Base-by-base conservation (phyloP, 306 rosid species). In the Hippophae tibetana region DNA sequence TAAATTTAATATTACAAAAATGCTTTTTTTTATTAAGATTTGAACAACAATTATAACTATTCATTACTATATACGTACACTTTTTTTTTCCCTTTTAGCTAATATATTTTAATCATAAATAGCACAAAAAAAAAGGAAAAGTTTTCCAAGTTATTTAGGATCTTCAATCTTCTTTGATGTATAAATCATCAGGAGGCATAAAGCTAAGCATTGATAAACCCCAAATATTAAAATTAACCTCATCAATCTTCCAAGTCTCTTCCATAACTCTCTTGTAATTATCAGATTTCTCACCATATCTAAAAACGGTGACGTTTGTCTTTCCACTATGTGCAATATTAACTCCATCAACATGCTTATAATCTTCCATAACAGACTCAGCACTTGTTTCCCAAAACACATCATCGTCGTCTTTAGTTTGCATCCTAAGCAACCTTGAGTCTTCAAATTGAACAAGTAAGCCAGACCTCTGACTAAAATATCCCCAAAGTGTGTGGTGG, bases 381-480 rank as follows among this genome's bases (percentile, higher is more conserved):
- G 84, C 40, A 72, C 95, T 92, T n/a, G 96, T 87, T 68, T 92
- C 95, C 98, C 98, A 87, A 60, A 92, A 92, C 9, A 92, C 89
- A 18, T 87, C 93, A 40, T 82, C 82, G 66, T 77, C 86, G 3
- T 65, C 79, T 57, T 74, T 76, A 59, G 85, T 87, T 46, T 71
- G 77, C 85, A 85, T 78, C 47, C 95, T 69, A 0, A 87, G 80
- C 12, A 92, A 71, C 73, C 95, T 78, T 0, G 98, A 87, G 60
- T 92, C 98, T 69, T 87, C 95, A 14, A 92, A 88, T 31, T 92
- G 92, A 41, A 83, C 66, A 11, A 92, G 49, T 4, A 92, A 87
- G 11, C 98, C 98, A 2, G 96, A 92, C 11, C 96, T 74, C 13
- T 87, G 98, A 82, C 98, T 92, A 72, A 92, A 92, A 54, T 92